A percentile compares a stretch with the other conserved stretches of the same genome.
Evolutionary conservation across 495 filamentous ascomycete genomes (phyloP).

Genomic region (Neurospora sp.): DNA sequence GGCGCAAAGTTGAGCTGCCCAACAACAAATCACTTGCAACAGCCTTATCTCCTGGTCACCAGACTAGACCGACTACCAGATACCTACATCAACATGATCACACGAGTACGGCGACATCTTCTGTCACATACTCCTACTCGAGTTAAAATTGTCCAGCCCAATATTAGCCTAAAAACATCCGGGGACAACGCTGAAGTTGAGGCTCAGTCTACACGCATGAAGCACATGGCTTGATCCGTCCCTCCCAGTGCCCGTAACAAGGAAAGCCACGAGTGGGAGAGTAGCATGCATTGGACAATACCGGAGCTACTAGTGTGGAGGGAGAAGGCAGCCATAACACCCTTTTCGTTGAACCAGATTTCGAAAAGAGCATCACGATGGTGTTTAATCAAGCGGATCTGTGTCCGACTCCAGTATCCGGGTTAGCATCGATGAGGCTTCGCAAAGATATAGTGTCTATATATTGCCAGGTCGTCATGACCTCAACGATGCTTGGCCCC

Average conservation of each 20-base stretch:
- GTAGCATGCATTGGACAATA: neutral
- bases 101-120: neutral
- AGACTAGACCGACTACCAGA: neutral
- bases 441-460: neutral
- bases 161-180: neutral
- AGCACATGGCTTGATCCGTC: neutral
- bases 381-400: neutral
- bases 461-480: neutral
- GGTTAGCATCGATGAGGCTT: neutral
- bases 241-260: neutral
- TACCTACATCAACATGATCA: neutral
- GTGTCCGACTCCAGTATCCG: neutral
- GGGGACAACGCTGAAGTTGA: neutral
- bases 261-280: neutral
- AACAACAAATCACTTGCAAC: neutral
- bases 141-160: neutral
- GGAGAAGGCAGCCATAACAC: neutral
- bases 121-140: neutral
- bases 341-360: neutral
- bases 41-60: neutral
- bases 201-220: neutral
- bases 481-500: neutral
- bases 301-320: neutral
- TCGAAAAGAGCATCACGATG: neutral
- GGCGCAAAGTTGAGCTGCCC: neutral